Evolutionary conservation across 2,329 filamentous ascomycete genomes (phyloP).

Genomic region (Fusarium pseudograminearum): DNA sequence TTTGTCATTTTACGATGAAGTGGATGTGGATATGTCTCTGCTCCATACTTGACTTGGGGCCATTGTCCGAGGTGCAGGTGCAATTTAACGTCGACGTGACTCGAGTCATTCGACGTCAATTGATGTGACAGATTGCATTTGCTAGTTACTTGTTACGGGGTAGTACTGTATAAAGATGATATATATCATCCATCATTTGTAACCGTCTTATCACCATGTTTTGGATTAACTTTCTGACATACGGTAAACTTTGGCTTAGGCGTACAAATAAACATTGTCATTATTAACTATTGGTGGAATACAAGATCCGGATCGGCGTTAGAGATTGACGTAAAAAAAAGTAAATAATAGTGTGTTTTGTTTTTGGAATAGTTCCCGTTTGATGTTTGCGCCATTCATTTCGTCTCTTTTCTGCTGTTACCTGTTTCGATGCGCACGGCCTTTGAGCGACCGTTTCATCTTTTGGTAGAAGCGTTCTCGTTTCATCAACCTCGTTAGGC

Average conservation of each 20-base stretch:
- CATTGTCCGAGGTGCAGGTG: neutral
- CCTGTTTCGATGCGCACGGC: slow-evolving; percentile 28
- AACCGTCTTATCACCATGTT: slow-evolving; percentile 3
- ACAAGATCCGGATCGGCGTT: neutral
- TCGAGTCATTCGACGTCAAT: slow-evolving; percentile 1
- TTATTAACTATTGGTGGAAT: slow-evolving; percentile 18
- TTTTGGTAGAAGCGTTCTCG: slow-evolving; percentile 15
- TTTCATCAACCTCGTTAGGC: slow-evolving; percentile 29
- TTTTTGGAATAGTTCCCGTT: neutral
- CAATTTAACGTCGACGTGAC: slow-evolving; percentile 16
- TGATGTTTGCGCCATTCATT: neutral
- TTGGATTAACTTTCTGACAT: neutral
- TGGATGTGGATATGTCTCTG: slow-evolving; percentile 5
- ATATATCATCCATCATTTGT: neutral
- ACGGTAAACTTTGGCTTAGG: slow-evolving; percentile 6
- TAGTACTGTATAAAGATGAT: too few species aligned
- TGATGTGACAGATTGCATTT: neutral
- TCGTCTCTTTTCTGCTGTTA: neutral
- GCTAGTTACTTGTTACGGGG: too few species aligned
- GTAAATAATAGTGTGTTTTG: neutral
- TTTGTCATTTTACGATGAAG: slow-evolving; percentile 1
- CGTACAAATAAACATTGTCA: slow-evolving; percentile 9
- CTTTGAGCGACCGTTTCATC: slow-evolving; percentile 21
- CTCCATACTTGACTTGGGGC: slow-evolving; percentile 9
- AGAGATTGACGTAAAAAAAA: neutral